These are phyloP conservation scores for Sonneratia alba DNA, from an alignment of 345 rosid species.

Conservation along the genomic window DNA sequence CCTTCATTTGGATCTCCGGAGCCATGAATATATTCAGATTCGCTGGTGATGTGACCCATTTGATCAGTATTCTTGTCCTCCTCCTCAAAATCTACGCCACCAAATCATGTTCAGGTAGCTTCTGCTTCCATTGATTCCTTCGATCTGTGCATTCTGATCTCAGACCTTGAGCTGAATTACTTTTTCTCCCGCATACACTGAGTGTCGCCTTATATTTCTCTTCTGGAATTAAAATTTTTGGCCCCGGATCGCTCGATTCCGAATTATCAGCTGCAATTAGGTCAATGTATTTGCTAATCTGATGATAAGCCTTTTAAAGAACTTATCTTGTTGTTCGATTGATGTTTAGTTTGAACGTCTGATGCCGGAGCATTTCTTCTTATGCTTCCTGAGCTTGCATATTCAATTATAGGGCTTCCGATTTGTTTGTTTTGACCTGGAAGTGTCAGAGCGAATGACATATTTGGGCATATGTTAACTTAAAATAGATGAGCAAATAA, in stretches of 20 bases:
- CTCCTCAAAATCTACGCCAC: conserved; percentile 98
- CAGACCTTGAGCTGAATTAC: neutral
- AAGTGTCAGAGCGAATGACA: too few species aligned
- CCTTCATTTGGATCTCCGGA: neutral
- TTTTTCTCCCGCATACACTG: neutral
- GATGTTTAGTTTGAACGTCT: too few species aligned
- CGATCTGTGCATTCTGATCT: conserved; percentile 4
- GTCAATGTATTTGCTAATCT: neutral
- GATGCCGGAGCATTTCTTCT: too few species aligned
- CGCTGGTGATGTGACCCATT: conserved; percentile 92
- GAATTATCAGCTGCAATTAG: neutral
- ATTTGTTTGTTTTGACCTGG: too few species aligned
- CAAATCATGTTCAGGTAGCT: conserved; percentile 76
- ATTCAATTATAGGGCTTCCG: too few species aligned
- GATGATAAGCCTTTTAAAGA: neutral
- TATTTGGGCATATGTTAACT: too few species aligned
- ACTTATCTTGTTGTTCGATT: too few species aligned
- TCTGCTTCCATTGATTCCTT: neutral
- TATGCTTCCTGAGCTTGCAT: too few species aligned
- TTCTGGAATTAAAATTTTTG: too few species aligned
- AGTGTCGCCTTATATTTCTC: too few species aligned
- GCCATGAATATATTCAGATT: conserved; percentile 91
- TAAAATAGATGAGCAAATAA: too few species aligned
- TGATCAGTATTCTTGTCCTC: conserved; percentile 74
- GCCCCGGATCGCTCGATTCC: too few species aligned